Percentiles rank a stretch among this genome's conserved stretches.
Conservation (phyloP, 1,284 basidiomycete genomes). For the Fomes fomentarius region DNA sequence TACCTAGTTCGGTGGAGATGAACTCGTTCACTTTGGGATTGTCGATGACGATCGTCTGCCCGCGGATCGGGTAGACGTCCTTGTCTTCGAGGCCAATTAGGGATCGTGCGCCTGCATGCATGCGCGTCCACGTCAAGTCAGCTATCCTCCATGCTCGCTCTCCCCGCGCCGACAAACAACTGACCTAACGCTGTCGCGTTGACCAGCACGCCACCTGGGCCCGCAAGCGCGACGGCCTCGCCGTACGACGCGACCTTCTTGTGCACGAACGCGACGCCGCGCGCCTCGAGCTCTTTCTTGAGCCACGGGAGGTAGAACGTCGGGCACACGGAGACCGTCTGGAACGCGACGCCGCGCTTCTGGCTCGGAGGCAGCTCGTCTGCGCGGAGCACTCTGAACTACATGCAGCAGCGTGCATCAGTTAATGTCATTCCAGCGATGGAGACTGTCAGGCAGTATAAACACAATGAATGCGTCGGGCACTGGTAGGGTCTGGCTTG, state of each 20-base stretch:
- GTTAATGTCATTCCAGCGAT: too few relatives aligned
- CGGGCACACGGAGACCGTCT: conserved; percentile 53
- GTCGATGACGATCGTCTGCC: conserved; percentile 81
- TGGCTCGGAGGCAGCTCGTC: conserved; percentile 40
- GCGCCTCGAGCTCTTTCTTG: conserved; percentile 40
- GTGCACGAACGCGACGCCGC: conserved; percentile 36
- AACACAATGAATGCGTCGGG: too few relatives aligned
- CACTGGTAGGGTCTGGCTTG: too few relatives aligned
- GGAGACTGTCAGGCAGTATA: too few relatives aligned
- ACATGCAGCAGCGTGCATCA: not conserved
- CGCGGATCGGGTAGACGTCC: conserved; percentile 77
- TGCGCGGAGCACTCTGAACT: conserved; percentile 44
- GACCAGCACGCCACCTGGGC: conserved; percentile 42
- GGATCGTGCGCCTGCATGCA: conserved; percentile 60
- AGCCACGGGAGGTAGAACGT: conserved; percentile 52
- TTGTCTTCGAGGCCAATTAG: conserved; percentile 83
- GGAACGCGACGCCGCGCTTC: conserved; percentile 44
- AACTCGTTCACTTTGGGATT: conserved; percentile 63
- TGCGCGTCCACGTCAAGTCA: too few relatives aligned
- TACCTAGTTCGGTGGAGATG: conserved; percentile 25
- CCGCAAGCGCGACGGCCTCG: conserved; percentile 43
- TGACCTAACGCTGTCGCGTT: conserved; percentile 54
- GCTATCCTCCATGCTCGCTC: too few relatives aligned
- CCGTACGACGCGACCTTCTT: conserved; percentile 39
- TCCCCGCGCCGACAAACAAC: not conserved